Base-by-base conservation (phyloP, 2,329 filamentous ascomycete genomes). In the Fusarium sp. region DNA sequence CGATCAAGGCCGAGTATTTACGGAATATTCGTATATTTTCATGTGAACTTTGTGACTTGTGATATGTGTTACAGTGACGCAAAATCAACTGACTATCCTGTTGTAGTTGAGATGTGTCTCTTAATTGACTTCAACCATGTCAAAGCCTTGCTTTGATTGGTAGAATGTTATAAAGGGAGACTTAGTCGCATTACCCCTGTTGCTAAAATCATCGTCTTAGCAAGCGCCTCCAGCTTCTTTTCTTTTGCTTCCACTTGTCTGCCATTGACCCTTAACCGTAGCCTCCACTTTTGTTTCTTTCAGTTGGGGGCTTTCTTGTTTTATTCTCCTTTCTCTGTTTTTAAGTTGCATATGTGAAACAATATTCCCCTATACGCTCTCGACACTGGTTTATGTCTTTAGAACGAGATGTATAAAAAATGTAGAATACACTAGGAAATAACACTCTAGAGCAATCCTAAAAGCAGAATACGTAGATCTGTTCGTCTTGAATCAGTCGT, bases 251-350 rank as follows among this genome's bases (percentile, higher is more conserved):
- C 28, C 26, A 26, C 36, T 46, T 36, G 34, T 36, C 26, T 28
- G 26, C 10, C 26, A 28, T 28, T 28, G 26, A 28, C 26, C 26
- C 26, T 28, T 11, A 12, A 36, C 34, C 39, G 26, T 26, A 14
- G 36, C 57, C 46, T 65, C 62, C 58, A 62, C 50, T 64, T 60
- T 62, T 21, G 47, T 57, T 52, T 57, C 50, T 34, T n/a, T 38
- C 24, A 9, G 39, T 36, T 17, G 28, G 20, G 32, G 8, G 8
- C 10, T 28, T 28, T 36, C 2, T n/a, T 36, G 34, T 57, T 32
- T 36, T 44, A 47, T 52, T 44, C 44, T 43, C 55, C 39, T n/a
- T 30, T 36, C 21, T 44, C 47, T 56, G 38, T 40, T 53, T 30
- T 59, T 43, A 36, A 59, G 19, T 12, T 52, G 44, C 24, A 52